phyloP scores from a whole-genome alignment of 2,329 filamentous ascomycete species.

The Microcyclospora pomicola region DNA sequence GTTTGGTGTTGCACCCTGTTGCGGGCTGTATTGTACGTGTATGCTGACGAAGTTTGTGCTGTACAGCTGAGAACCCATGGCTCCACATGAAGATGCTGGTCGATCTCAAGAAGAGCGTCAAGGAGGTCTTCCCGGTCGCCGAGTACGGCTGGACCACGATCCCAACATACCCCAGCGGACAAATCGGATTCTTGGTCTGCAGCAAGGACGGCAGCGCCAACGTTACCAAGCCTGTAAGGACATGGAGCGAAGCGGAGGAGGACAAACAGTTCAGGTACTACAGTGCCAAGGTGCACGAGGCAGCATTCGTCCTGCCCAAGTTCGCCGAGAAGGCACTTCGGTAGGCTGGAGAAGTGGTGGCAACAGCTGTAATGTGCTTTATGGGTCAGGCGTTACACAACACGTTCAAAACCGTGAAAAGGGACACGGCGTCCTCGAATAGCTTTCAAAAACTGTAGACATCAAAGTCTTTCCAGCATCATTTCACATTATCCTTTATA shows the following conservation, averaged over 20 bases:
- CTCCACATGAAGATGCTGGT: slow-evolving; percentile 88
- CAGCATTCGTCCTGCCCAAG: slow-evolving; percentile 81
- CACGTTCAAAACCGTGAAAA: too few species aligned
- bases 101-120: slow-evolving; percentile 92
- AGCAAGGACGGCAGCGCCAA: slow-evolving; percentile 80
- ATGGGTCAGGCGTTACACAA: too few species aligned
- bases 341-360: slow-evolving; percentile 13
- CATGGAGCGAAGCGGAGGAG: slow-evolving; percentile 77
- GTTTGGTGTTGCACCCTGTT: neutral
- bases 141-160: slow-evolving; percentile 99
- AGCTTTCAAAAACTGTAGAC: too few species aligned
- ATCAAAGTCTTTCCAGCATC: too few species aligned
- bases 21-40: neutral
- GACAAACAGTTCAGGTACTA: slow-evolving; percentile 91
- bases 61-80: slow-evolving; percentile 94
- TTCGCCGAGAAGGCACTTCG: slow-evolving; percentile 68
- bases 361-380: too few species aligned
- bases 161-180: slow-evolving; percentile 94
- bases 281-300: slow-evolving; percentile 91
- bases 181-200: slow-evolving; percentile 99
- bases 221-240: slow-evolving; percentile 71
- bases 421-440: too few species aligned
- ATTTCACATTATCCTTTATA: slow-evolving; percentile 3
- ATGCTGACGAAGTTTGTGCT: slow-evolving; percentile 14
- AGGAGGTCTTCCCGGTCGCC: slow-evolving; percentile 89